phyloP scores from a whole-genome alignment of 2,329 filamentous ascomycete genomes.

The Colletotrichum tropicicola region DNA sequence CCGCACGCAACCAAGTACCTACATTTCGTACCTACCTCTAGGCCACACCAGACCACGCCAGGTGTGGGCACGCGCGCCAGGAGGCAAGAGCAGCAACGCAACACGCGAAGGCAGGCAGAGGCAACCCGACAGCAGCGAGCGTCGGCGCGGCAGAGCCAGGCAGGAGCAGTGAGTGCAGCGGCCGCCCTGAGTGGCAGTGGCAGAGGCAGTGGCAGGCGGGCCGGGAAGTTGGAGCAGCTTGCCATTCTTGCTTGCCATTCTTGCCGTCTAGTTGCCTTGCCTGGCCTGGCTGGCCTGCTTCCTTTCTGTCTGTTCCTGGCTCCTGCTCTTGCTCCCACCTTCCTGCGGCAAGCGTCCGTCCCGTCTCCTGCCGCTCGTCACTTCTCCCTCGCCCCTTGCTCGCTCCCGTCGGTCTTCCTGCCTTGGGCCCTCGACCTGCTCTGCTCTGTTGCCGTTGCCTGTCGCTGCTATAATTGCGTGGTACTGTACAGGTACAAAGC shows the following conservation, averaged over 20 bases:
- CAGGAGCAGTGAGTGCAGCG: too few relatives aligned
- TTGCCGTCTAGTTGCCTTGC: too few relatives aligned
- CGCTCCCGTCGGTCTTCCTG: background rate
- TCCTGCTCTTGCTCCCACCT: too few relatives aligned
- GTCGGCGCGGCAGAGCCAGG: too few relatives aligned
- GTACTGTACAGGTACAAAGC: conserved; percentile 51
- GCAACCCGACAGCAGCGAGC: too few relatives aligned
- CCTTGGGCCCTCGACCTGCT: background rate
- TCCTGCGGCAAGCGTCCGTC: background rate
- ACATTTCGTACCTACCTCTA: background rate
- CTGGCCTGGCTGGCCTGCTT: too few relatives aligned
- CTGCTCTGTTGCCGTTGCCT: too few relatives aligned
- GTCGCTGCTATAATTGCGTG: conserved; percentile 34
- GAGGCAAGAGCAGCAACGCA: background rate
- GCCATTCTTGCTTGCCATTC: too few relatives aligned
- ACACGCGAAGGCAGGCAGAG: background rate
- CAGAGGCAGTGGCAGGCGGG: too few relatives aligned
- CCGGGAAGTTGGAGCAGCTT: too few relatives aligned
- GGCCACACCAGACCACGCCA: conserved; percentile 8
- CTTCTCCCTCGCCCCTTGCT: conserved; percentile 1
- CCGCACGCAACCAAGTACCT: conserved; percentile 19
- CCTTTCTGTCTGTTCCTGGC: too few relatives aligned
- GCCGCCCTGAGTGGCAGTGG: too few relatives aligned
- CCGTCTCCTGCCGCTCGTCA: background rate
- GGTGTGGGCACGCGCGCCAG: conserved; percentile 5